Evolutionary conservation across 2,329 filamentous ascomycete genomes (phyloP).

Genomic region (Diaporthe citriasiana): DNA sequence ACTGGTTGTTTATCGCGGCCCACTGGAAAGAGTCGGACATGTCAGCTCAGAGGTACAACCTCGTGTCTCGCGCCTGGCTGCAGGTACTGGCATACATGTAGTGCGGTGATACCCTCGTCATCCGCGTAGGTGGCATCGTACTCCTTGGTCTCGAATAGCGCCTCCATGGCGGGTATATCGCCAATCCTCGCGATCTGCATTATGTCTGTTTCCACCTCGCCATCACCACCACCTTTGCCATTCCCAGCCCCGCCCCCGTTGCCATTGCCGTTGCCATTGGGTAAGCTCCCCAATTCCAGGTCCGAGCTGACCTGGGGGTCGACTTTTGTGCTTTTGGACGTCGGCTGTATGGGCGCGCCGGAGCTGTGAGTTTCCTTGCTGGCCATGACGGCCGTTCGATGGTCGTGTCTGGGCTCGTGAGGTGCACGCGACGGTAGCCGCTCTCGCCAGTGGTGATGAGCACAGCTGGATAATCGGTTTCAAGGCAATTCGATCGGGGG

Average conservation of each 20-base stretch:
- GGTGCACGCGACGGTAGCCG: neutral
- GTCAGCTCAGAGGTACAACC: constrained; percentile 16
- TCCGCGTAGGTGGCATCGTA: constrained; percentile 88
- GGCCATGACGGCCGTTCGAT: constrained; percentile 49
- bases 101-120: constrained; percentile 92
- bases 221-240: constrained; percentile 47
- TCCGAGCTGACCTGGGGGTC: constrained; percentile 70
- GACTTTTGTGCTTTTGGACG: constrained; percentile 66
- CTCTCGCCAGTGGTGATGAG: neutral
- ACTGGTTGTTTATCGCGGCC: constrained; percentile 99
- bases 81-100: constrained; percentile 78
- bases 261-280: constrained; percentile 60
- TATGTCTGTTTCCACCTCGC: constrained; percentile 74
- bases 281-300: constrained; percentile 67
- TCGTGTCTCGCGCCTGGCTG: constrained; percentile 29
- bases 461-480: constrained; percentile 2
- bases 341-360: constrained; percentile 65
- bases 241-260: constrained; percentile 43
- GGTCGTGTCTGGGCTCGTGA: neutral
- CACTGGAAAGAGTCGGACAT: constrained; percentile 70
- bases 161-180: constrained; percentile 88
- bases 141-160: constrained; percentile 86
- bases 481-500: neutral
- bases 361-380: constrained; percentile 50
- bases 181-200: constrained; percentile 96